A percentile compares a stretch with the other conserved stretches of the same genome.
These are phyloP conservation scores for Erodium texanum DNA, from an alignment of 441 rosid species.

Conservation along the genomic window DNA sequence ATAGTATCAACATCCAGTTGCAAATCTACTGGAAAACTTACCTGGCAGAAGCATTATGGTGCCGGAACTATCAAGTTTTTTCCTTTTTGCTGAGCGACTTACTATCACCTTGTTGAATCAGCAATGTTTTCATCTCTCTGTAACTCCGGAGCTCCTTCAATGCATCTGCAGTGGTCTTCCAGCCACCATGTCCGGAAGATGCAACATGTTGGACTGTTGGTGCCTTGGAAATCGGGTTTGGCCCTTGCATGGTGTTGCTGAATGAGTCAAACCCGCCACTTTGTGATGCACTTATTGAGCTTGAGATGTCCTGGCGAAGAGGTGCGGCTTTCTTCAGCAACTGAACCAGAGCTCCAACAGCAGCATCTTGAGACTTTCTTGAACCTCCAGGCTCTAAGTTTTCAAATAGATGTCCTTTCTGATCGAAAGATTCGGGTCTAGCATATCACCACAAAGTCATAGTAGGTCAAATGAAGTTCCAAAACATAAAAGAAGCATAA, in stretches of 20 bases:
- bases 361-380: slow-evolving; percentile 71
- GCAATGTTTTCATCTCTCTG: slow-evolving; percentile 49
- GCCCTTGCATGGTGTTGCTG: slow-evolving; percentile 26
- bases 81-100: slow-evolving; percentile 7
- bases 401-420: slow-evolving; percentile 35
- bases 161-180: slow-evolving; percentile 84
- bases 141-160: slow-evolving; percentile 70
- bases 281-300: slow-evolving; percentile 25
- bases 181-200: slow-evolving; percentile 33
- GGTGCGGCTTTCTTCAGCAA: slow-evolving; percentile 89
- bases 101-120: slow-evolving; percentile 45
- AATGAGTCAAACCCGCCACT: slow-evolving; percentile 27
- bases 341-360: slow-evolving; percentile 70
- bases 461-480: slow-evolving; percentile 7
- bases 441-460: slow-evolving; percentile 9
- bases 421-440: slow-evolving; percentile 59
- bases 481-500: slow-evolving; percentile 8
- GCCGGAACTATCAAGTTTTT: slow-evolving; percentile 12
- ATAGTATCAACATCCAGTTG: slow-evolving; percentile 11
- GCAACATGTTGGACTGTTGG: slow-evolving; percentile 22
- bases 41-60: slow-evolving; percentile 10
- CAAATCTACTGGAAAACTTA: slow-evolving; percentile 13
- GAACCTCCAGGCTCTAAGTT: slow-evolving; percentile 44
- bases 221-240: slow-evolving; percentile 19
- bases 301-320: slow-evolving; percentile 45